Evolutionary conservation across 2,329 filamentous ascomycete genomes (phyloP), one percentile per base, ranked within the genome.

Genomic region (Cadophora gregata): DNA sequence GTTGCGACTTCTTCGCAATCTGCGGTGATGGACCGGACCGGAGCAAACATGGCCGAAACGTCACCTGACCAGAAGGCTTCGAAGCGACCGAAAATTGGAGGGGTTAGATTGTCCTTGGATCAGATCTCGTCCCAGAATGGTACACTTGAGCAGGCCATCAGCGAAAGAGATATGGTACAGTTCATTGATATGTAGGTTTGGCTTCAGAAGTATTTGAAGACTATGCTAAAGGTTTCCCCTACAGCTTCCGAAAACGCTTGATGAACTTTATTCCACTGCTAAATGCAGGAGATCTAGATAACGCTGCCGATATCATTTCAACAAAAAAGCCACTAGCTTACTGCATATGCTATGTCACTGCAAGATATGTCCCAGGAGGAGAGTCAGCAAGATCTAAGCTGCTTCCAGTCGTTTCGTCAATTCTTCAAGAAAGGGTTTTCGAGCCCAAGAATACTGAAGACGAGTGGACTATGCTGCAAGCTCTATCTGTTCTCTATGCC

Each of bases 291-390:
- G 67, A 69, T 33, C 48, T 67, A 7, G 58, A 65, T 14, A 51
- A 69, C 36, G 55, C 29, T 12, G 31, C 47, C 2, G 29, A 56
- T 2, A 36, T 69, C 4, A 62, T 67, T 16, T 38, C 45, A 16
- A 56, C 51, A 48, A 62, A 65, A 21, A 62, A 31, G 21, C 31
- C 51, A 9, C 62, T 69, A 4, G 67, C 56, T 24, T 27, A 55
- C 16, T 69, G 62, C 60, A 67, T 69, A 12, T 69, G 62, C 33
- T 69, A 64, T 63, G 67, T 69, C 21, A 56, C 67, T 12, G 62
- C 62, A 24, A 60, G 45, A 59, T 69, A 62, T 42, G n/a, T 69
- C 16, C 67, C 67, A 4, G 67, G 67, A 7, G 64, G 65, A 5
- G 56, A 55, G 4, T 27, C 33, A 8, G 42, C 48, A 24, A 67